Base-by-base conservation (phyloP, 164 flowering plant species). In the Annona squamosa region DNA sequence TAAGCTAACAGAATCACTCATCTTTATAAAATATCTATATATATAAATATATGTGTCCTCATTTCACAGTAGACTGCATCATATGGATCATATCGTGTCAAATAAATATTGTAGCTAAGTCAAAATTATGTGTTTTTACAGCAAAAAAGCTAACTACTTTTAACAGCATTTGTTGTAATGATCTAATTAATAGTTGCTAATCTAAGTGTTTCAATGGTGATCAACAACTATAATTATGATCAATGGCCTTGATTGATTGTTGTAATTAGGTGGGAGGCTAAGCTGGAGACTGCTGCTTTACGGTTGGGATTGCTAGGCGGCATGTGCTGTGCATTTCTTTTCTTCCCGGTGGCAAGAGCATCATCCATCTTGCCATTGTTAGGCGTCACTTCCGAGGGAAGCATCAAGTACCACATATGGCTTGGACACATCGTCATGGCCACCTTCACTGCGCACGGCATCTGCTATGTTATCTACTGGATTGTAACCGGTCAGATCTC, bases 401-500 rank as follows among this genome's bases (percentile, higher is more conserved):
- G 76, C 48, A 80, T 92, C 73, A 92, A 88, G 72, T 92, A 90
- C 75, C 97, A 90, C 65, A 89, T 90, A n/a, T 92, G 97, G 97
- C 78, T 92, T 0, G 97, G 97, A 2, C 89, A 92, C 77, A 70
- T 87, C 56, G 81, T 80, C 56, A 86, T 92, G 92, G 46, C 74
- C 46, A 70, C 89, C 69, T 92, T 88, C 81, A 82, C 95, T 0
- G 79, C 84, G 62, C 97, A 92, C 75, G 93, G 97, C 12, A 1
- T 82, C 45, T 76, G 81, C 72, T 90, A 69, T 83, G 74, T 90
- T 74, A 56, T 83, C 52, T 80, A 61, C 48, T 90, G 91, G 92
- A 78, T 73, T n/a, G 63, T 67, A 5, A 72, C 75, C 2, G 46
- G 65, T 10, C 76, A 67, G 52, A 73, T 67, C 41, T 48, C 76